Percentiles rank a stretch among this genome's conserved stretches.
Evolutionary conservation across 345 rosid genomes (phyloP).

Genomic region (Salix arbutifolia): DNA sequence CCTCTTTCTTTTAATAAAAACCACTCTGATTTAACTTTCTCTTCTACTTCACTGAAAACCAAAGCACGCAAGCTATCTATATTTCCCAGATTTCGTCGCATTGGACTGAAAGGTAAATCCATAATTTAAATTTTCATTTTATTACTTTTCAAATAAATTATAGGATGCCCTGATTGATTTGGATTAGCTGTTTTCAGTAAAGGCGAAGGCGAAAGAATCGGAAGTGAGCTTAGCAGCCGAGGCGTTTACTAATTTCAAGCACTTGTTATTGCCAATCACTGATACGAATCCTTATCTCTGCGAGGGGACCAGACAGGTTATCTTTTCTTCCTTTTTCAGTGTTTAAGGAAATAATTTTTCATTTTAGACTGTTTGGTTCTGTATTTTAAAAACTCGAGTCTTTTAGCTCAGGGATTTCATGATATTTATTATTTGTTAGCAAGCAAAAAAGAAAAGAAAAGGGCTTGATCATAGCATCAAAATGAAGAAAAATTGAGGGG

Average conservation of each 20-base stretch:
- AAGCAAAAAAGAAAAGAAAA: too few relatives aligned
- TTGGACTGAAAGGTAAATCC: slow-evolving; percentile 37
- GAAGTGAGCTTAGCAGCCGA: slow-evolving; percentile 51
- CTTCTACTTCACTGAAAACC: slow-evolving; percentile 25
- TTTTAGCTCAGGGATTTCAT: too few relatives aligned
- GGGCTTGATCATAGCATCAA: too few relatives aligned
- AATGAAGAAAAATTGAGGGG: too few relatives aligned
- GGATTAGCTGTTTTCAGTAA: slow-evolving; percentile 34
- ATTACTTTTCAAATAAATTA: background rate
- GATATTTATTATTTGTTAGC: too few relatives aligned
- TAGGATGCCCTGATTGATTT: too few relatives aligned
- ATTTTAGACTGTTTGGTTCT: too few relatives aligned
- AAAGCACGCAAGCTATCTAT: slow-evolving; percentile 35
- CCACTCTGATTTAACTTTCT: slow-evolving; percentile 1
- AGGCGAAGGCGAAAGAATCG: slow-evolving; percentile 55
- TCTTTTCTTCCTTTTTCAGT: background rate
- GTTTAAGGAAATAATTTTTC: too few relatives aligned
- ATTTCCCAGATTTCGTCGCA: slow-evolving; percentile 22
- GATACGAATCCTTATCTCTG: slow-evolving; percentile 82
- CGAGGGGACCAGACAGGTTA: slow-evolving; percentile 89
- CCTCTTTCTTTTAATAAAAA: background rate
- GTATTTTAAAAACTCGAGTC: too few relatives aligned
- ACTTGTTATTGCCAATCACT: slow-evolving; percentile 74
- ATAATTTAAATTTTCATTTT: background rate
- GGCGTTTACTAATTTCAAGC: slow-evolving; percentile 57